A percentile compares a stretch with the other conserved stretches of the same genome.
These are phyloP conservation scores for Exophiala calicioides DNA, from an alignment of 2,329 filamentous ascomycete genomes.

Conservation along the genomic window DNA sequence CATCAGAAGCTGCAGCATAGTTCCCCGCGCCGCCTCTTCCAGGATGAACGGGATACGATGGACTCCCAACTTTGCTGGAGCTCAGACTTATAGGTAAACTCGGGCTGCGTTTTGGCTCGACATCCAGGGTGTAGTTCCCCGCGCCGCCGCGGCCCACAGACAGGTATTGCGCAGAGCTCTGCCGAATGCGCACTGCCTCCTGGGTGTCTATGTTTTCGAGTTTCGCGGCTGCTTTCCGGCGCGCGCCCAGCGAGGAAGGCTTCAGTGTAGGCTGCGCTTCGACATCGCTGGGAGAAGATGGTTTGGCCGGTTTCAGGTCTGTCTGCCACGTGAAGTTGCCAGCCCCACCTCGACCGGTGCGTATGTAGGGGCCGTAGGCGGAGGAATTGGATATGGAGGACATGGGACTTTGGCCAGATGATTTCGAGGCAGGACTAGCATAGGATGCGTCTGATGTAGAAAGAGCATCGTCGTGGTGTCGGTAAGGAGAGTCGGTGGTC, in stretches of 20 bases:
- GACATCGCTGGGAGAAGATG: constrained; percentile 39
- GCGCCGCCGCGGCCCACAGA: constrained; percentile 27
- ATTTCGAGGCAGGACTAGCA: constrained; percentile 1
- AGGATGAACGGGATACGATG: constrained; percentile 30
- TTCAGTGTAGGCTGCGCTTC: constrained; percentile 41
- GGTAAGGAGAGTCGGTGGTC: constrained; percentile 18
- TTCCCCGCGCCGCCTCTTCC: constrained; percentile 67
- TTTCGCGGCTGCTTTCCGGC: constrained; percentile 25
- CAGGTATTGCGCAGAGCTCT: constrained; percentile 22
- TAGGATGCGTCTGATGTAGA: constrained; percentile 15
- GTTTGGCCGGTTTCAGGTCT: constrained; percentile 15
- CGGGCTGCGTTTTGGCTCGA: constrained; percentile 17
- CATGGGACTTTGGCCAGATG: constrained; percentile 9
- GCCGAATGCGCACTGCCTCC: constrained; percentile 19
- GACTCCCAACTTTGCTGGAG: constrained; percentile 6
- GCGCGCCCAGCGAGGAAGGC: constrained; percentile 22
- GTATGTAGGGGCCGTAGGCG: constrained; percentile 44
- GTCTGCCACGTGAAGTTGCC: constrained; percentile 62
- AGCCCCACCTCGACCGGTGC: constrained; percentile 63
- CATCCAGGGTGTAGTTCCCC: constrained; percentile 23
- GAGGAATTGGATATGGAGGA: constrained; percentile 30
- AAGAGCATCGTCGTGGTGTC: constrained; percentile 21
- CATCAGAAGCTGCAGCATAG: constrained; percentile 38
- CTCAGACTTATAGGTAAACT: constrained; percentile 17
- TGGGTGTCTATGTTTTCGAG: constrained; percentile 28